Percentiles rank a stretch among this genome's conserved stretches.
These are phyloP conservation scores for Yamadazyma mexicana DNA, from an alignment of 1,139 yeast species.

Conservation along the genomic window DNA sequence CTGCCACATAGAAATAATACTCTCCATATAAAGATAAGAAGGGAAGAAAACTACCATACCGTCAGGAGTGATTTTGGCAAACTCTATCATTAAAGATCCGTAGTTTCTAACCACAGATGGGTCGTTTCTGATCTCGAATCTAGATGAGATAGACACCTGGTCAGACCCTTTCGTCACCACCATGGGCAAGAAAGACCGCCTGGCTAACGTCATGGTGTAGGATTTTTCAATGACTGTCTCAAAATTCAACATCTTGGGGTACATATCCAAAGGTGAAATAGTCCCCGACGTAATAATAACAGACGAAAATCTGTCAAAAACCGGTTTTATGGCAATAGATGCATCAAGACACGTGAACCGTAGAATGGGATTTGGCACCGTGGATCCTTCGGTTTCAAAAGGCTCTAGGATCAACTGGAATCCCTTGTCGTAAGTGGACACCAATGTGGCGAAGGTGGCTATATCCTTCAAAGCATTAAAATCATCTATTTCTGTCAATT, in stretches of 20 bases:
- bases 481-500: slow-evolving; percentile 85
- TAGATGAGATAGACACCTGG: slow-evolving; percentile 93
- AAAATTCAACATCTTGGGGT: slow-evolving; percentile 94
- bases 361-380: slow-evolving; percentile 96
- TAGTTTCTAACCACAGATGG: slow-evolving; percentile 97
- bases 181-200: slow-evolving; percentile 91
- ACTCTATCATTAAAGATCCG: slow-evolving; percentile 88
- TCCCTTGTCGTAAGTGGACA: slow-evolving; percentile 92
- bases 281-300: slow-evolving; percentile 97
- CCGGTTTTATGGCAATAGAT: slow-evolving; percentile 95
- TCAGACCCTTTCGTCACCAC: slow-evolving; percentile 97
- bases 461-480: slow-evolving; percentile 91
- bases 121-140: slow-evolving; percentile 95
- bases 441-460: slow-evolving; percentile 94
- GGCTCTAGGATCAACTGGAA: slow-evolving; percentile 92
- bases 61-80: slow-evolving; percentile 94
- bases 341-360: slow-evolving; percentile 96
- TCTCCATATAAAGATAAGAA: slow-evolving; percentile 94
- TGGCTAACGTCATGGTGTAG: slow-evolving; percentile 91
- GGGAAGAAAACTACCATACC: slow-evolving; percentile 98
- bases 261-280: slow-evolving; percentile 97
- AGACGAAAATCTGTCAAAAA: slow-evolving; percentile 90
- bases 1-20: slow-evolving; percentile 98
- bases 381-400: slow-evolving; percentile 93
- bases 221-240: slow-evolving; percentile 94